phyloP scores from a whole-genome alignment of 2,329 filamentous ascomycete species.

The Aspergillus persii region DNA sequence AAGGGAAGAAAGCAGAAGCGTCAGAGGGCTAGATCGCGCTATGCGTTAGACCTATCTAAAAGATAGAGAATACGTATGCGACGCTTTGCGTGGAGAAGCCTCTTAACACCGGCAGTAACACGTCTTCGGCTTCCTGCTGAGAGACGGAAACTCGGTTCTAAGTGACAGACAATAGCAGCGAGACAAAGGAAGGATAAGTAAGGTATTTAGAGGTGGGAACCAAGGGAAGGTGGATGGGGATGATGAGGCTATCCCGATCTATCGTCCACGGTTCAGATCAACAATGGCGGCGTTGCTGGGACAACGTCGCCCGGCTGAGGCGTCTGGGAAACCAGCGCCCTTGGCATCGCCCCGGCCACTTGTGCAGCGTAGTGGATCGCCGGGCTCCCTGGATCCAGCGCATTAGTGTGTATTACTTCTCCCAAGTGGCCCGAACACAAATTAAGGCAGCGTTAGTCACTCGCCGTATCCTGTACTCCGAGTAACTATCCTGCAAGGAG shows the following conservation, averaged over 20 bases:
- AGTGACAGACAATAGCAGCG: conserved; percentile 19
- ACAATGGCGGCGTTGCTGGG: conserved; percentile 40
- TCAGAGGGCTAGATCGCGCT: conserved; percentile 13
- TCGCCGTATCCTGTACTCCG: conserved; percentile 2
- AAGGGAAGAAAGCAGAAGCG: conserved; percentile 1
- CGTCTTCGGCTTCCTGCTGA: conserved; percentile 6
- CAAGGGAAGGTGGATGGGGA: conserved; percentile 27
- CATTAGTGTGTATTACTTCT: conserved; percentile 4
- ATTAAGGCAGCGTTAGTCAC: conserved; percentile 17
- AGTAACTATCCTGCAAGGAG: conserved; percentile 18
- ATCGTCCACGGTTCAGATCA: conserved; percentile 37
- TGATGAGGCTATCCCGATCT: conserved; percentile 31
- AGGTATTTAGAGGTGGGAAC: conserved; percentile 31
- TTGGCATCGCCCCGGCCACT: conserved; percentile 18
- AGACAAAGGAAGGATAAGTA: conserved; percentile 22
- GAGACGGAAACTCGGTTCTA: conserved; percentile 11
- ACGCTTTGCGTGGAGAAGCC: conserved; percentile 6
- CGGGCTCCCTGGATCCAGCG: conserved; percentile 2
- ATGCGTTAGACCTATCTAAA: conserved; percentile 14
- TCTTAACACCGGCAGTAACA: conserved; percentile 7
- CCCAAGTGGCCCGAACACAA: conserved; percentile 11
- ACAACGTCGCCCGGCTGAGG: conserved; percentile 30
- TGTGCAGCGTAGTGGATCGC: conserved; percentile 17
- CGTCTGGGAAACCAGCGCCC: conserved; percentile 33
- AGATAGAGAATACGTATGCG: not conserved